These are phyloP conservation scores for Magnolia officinalis DNA, from an alignment of 164 flowering plant species.

Conservation along the genomic window DNA sequence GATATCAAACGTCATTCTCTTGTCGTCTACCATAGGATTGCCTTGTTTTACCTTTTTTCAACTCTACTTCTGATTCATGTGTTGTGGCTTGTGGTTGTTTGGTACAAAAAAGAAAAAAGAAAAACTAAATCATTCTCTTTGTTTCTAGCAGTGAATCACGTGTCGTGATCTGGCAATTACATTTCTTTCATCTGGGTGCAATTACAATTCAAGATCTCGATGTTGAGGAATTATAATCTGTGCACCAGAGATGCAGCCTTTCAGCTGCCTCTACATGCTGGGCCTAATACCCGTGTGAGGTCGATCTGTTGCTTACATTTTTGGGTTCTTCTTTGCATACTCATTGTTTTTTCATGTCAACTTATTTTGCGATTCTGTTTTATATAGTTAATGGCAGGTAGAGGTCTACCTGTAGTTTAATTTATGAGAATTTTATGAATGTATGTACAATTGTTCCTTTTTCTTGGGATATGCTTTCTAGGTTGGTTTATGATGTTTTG, in stretches of 20 bases:
- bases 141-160: neutral
- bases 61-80: neutral
- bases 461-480: neutral
- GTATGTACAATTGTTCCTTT: neutral
- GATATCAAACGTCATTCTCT: neutral
- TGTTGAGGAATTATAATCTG: neutral
- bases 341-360: neutral
- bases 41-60: neutral
- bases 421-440: neutral
- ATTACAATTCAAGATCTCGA: neutral
- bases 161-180: neutral
- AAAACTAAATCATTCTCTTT: neutral
- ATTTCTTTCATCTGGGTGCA: neutral
- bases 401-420: neutral
- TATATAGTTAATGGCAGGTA: neutral
- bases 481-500: neutral
- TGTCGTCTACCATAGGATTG: neutral
- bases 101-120: neutral
- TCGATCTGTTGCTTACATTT: neutral
- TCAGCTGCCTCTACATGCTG: neutral
- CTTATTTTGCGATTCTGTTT: neutral
- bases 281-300: neutral
- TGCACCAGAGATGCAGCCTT: neutral
- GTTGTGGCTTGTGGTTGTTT: neutral
- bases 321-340: too few relatives aligned